phyloP scores from a whole-genome alignment of 2,329 filamentous ascomycete genomes.

The Phialemonium atrogriseum region DNA sequence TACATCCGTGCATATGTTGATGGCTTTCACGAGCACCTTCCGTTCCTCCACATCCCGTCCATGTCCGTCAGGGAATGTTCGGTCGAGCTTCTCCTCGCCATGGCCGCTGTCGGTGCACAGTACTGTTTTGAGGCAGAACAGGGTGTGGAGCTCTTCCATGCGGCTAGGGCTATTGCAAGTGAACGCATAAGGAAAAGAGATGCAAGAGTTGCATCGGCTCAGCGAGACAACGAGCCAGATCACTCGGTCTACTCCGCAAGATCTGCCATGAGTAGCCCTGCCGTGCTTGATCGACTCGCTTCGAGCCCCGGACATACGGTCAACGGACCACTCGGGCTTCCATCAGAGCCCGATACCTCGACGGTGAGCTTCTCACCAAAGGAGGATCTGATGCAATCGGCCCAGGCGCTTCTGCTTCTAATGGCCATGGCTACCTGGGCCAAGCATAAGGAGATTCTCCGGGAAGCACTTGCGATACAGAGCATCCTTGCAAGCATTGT shows the following conservation, averaged over 20 bases:
- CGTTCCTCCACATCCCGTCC: conserved; percentile 20
- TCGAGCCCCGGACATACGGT: neutral
- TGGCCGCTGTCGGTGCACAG: conserved; percentile 39
- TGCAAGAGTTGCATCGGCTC: conserved; percentile 25
- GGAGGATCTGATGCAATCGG: conserved; percentile 33
- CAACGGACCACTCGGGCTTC: conserved; percentile 5
- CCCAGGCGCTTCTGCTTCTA: conserved; percentile 40
- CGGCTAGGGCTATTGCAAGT: conserved; percentile 43
- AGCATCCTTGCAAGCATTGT: conserved; percentile 47
- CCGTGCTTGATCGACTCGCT: neutral
- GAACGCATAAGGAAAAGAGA: conserved; percentile 42
- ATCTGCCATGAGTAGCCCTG: conserved; percentile 2
- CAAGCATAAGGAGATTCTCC: conserved; percentile 45
- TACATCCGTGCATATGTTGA: conserved; percentile 13
- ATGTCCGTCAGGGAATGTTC: conserved; percentile 5
- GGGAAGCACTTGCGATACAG: conserved; percentile 47
- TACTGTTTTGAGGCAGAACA: conserved; percentile 40
- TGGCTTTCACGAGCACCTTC: conserved; percentile 38
- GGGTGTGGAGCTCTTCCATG: conserved; percentile 48
- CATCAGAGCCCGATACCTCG: conserved; percentile 1
- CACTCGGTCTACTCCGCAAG: conserved; percentile 4
- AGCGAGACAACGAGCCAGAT: conserved; percentile 6
- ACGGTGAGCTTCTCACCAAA: neutral
- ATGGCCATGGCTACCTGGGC: conserved; percentile 54
- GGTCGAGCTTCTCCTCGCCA: conserved; percentile 36